phyloP scores from a whole-genome alignment of 257 asterid species.

The Solanum corneliomulleri region DNA sequence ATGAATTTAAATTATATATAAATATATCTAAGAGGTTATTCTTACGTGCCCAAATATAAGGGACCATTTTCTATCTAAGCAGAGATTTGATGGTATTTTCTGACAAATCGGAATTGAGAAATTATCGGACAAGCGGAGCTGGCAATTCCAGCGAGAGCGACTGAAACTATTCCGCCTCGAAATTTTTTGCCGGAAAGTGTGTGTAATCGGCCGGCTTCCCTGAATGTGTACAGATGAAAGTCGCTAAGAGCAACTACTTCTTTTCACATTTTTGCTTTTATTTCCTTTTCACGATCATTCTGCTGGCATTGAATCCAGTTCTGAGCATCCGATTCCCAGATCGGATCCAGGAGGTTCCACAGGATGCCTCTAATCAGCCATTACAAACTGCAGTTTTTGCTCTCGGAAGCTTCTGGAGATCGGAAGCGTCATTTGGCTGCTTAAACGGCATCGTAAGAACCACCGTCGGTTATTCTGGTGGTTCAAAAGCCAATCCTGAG shows the following conservation, averaged over 20 bases:
- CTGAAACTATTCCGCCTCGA: not conserved
- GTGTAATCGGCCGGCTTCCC: not conserved
- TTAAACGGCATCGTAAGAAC: slow-evolving; percentile 70
- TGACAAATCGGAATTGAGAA: not conserved
- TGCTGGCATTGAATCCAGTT: slow-evolving; percentile 13
- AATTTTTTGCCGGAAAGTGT: not conserved
- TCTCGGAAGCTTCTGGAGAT: slow-evolving; percentile 97
- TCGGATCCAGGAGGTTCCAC: slow-evolving; percentile 23
- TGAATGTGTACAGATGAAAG: not conserved
- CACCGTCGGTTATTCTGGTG: slow-evolving; percentile 75
- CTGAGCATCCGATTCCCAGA: slow-evolving; percentile 68
- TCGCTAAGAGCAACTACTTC: not conserved
- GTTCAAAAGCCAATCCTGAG: slow-evolving; percentile 65
- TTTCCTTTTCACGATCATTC: slow-evolving; percentile 12
- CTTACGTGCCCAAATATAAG: not conserved
- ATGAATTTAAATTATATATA: not conserved
- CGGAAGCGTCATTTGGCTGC: slow-evolving; percentile 91
- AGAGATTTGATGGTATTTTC: not conserved
- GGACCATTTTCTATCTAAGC: not conserved
- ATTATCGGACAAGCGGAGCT: not conserved
- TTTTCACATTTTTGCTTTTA: not conserved
- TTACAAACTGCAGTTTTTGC: slow-evolving; percentile 63
- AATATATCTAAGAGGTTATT: not conserved
- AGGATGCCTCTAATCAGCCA: slow-evolving; percentile 27
- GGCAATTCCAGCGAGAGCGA: not conserved